Evolutionary conservation across 129 eudicot species (phyloP), one percentile per base, ranked within the genome.

Genomic region (Pseudognaphalium luteoalbum): DNA sequence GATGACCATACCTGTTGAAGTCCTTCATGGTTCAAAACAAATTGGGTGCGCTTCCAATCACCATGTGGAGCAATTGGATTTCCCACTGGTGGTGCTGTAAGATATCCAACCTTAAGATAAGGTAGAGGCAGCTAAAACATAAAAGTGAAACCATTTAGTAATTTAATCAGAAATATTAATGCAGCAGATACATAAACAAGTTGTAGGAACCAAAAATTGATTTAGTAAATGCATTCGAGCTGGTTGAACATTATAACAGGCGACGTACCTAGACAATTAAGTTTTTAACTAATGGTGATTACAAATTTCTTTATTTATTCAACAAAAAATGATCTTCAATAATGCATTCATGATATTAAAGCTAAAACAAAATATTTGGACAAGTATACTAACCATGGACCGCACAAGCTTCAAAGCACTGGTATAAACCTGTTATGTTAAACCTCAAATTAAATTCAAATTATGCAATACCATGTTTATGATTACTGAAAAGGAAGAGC

Each of bases 391-490:
- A 5, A 82, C 85, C 85, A 82, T 82, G 58, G 85, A 91, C 17
- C 95, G 93, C 62, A 93, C 97, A 42, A 93, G 97, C 90, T 91
- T 93, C 69, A 93, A 80, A 73, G 98, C 98, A 84, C 98, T 93
- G 64, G 88, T 87, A 82, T 93, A 93, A 16, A 93, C 98, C 98
- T 93, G 90, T 12, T 76, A 79, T 34, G 7, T 35, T 56, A 77
- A 68, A 58, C 22, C 44, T 50, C 44, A 63, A 51, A 35, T 70
- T 81, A 76, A 22, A 70, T 52, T 37, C 29, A 63, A 17, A 52
- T 41, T 42, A 67, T 37, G 54, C 50, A 34, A 32, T 32, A 50
- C 17, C 57, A 17, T 63, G 54, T 37, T 12, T 56, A 37, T 57
- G 17, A 1, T 10, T 77, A n/a, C 61, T 12, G 61, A 29, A 70